Base-by-base conservation (phyloP, 1,139 yeast genomes). In the Yarrowia galli region DNA sequence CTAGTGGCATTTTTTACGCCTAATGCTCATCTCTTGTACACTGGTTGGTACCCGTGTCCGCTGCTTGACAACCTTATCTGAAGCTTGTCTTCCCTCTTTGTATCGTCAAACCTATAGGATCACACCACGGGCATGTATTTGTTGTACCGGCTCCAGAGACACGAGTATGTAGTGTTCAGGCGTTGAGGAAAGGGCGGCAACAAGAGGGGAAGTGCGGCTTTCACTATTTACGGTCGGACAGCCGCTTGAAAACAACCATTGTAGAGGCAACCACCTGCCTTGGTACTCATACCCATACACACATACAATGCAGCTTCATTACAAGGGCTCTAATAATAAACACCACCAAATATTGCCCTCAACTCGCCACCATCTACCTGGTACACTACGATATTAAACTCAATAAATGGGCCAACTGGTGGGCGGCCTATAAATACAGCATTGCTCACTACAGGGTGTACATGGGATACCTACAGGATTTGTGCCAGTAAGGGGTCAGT, bases 21-120 rank as follows among this genome's bases (percentile, higher is more conserved):
- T 43, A 43, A 43, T 43, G 48, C 32, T 16, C 51, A 45, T 45
- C 49, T 45, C 13, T 32, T 18, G 15, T 32, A 45, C 46, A 18
- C 23, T 8, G 48, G 8, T 12, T 28, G 4, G 28, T 45, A 13
- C 46, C 49, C 32, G 49, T 23, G 54, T 28, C 28, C 38, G 38
- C 22, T 48, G 54, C 49, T 48, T 28, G 20, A 28, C 38, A 48
- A 48, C 28, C 54, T 48, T 48, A 48, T 48, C 54, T 48, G 23
- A 48, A 48, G 38, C 36, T 28, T n/a, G 54, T 48, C 54, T 5
- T n/a, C 16, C 18, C 54, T 48, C 28, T 28, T 20, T 23, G 9
- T 18, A 12, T 28, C 13, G 32, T 28, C 18, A 13, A 7, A 5
- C n/a, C n/a, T 43, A 43, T 20, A 23, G 22, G 35, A 25, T 48